Base-by-base conservation (phyloP, 176 grass and related monocot species). In the Otatea glauca region DNA sequence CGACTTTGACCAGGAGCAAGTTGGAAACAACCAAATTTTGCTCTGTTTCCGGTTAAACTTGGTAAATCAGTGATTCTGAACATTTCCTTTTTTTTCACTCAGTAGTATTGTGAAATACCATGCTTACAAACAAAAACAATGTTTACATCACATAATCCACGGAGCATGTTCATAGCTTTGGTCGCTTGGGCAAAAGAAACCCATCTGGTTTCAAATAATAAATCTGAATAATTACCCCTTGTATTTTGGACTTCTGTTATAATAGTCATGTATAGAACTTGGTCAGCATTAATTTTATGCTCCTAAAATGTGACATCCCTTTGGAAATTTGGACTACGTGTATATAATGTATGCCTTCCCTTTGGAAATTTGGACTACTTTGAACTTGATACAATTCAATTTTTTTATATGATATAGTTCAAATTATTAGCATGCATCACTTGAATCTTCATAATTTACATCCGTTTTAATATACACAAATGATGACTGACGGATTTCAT, bases 21-120 rank as follows among this genome's bases (percentile, higher is more conserved):
- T 80, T 80, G 34, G 64, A 69, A 69, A 69, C 50, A 53, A 13
- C 20, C 18, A 69, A 68, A 70, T 27, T 18, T 70, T 78, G 47
- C 59, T 21, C 1, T 20, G 37, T 81, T 81, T 68, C 34, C 39
- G 1, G 48, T 43, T 68, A 27, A 68, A 23, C 35, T 70, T 70
- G 44, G 24, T 50, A 79, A 63, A 65, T 13, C 49, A 63, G 13
- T 81, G 34, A 35, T 38, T 66, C 45, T 51, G 4, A 17, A 24
- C 23, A 35, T 59, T 56, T 42, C 35, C 6, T 15, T 60, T 41
- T 76, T 44, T 48, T 2, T 23, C 14, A 45, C 45, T 51, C 25
- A 47, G 42, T 16, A 62, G 24, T 47, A 75, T 67, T 48, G 76
- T 13, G 20, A 44, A 68, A 66, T 74, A 43, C 38, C 25, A 76